phyloP scores from a whole-genome alignment of 768 basidiomycete genomes.

The Pleurotus djamor region DNA sequence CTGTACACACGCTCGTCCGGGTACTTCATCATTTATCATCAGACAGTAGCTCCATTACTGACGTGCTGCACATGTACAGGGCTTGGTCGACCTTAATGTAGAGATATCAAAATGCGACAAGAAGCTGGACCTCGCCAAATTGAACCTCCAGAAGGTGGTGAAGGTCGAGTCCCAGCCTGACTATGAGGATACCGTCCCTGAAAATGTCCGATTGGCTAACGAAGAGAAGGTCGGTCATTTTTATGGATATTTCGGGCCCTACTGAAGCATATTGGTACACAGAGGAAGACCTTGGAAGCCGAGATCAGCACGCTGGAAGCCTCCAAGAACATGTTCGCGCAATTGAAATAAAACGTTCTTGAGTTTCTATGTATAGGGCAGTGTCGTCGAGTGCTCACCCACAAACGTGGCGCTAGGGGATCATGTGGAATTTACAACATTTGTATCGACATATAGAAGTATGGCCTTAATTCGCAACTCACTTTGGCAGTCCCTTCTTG shows the following conservation, averaged over 20 bases:
- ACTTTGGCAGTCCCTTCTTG: not conserved
- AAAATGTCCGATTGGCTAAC: constrained; percentile 69
- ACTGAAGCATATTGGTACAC: constrained; percentile 7
- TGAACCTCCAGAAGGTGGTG: constrained; percentile 73
- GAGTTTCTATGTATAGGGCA: not conserved
- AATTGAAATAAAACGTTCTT: constrained; percentile 45
- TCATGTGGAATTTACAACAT: constrained; percentile 2
- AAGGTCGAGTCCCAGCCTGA: constrained; percentile 73
- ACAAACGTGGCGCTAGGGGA: not conserved
- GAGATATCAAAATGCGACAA: constrained; percentile 91
- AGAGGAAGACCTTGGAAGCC: constrained; percentile 77
- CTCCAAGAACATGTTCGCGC: constrained; percentile 75
- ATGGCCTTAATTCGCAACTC: not conserved
- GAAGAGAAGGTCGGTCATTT: constrained; percentile 70
- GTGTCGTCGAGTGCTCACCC: not conserved
- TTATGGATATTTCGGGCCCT: constrained; percentile 6
- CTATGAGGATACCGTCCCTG: constrained; percentile 80
- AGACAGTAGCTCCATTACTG: not conserved
- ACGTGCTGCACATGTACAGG: constrained; percentile 40
- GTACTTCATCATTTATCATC: constrained; percentile 36
- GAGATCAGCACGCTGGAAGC: constrained; percentile 73
- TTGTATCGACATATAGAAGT: constrained; percentile 4
- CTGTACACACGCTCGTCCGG: constrained; percentile 82
- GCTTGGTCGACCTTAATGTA: constrained; percentile 83
- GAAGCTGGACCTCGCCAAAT: constrained; percentile 71